Conservation (phyloP, 2,329 filamentous ascomycete genomes). For the Rhynchosporium secalis region DNA sequence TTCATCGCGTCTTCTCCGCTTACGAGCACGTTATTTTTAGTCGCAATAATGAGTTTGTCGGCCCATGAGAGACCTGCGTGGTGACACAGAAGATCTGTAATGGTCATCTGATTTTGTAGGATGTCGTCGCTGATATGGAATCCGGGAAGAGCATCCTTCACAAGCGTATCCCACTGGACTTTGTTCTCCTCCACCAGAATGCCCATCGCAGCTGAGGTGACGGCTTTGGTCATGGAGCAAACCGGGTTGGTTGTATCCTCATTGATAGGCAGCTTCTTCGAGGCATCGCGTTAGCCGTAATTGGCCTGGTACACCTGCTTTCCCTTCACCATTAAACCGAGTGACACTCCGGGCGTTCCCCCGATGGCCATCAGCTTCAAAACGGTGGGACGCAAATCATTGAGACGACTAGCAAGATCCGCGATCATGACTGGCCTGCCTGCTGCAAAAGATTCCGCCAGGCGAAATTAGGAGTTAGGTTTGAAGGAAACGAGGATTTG, state of each 20-base stretch:
- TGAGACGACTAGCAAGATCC: no score
- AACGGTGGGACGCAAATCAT: no score
- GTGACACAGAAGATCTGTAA: constrained; percentile 17
- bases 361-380: no score
- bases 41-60: constrained; percentile 7
- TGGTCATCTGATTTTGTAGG: background rate
- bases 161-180: constrained; percentile 4
- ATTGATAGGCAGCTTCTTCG: background rate
- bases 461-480: no score
- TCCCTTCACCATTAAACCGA: no score
- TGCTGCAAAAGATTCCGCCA: no score
- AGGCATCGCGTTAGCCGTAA: background rate
- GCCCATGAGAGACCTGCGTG: constrained; percentile 9
- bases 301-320: background rate
- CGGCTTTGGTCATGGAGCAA: constrained; percentile 10
- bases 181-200: background rate
- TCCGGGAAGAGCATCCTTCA: background rate
- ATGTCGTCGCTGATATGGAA: constrained; percentile 3
- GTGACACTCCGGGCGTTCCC: no score
- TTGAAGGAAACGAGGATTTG: no score
- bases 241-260: constrained; percentile 3
- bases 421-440: no score
- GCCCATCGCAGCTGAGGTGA: constrained; percentile 1
- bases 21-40: background rate
- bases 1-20: background rate